Evolutionary conservation across 768 basidiomycete genomes (phyloP).

Genomic region (Collybia sordida): DNA sequence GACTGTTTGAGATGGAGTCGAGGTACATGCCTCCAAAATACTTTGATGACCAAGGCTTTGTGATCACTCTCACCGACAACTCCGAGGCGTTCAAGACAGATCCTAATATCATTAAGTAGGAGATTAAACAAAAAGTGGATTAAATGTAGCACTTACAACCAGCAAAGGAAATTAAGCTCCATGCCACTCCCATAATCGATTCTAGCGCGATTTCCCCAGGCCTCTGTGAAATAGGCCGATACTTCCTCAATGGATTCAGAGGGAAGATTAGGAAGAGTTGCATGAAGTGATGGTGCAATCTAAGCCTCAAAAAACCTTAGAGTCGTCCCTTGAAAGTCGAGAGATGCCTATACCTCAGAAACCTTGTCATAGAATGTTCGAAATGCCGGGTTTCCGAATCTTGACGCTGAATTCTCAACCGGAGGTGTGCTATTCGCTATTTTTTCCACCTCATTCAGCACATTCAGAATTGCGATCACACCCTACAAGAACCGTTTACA

Average conservation of each 20-base stretch:
- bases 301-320: constrained; percentile 22
- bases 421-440: constrained; percentile 75
- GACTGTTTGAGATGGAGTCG: background rate
- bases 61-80: constrained; percentile 66
- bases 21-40: constrained; percentile 80
- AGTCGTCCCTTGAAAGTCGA: background rate
- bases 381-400: constrained; percentile 98
- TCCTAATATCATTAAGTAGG: constrained; percentile 40
- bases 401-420: constrained; percentile 84
- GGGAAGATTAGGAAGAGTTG: constrained; percentile 55
- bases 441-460: constrained; percentile 67
- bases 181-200: constrained; percentile 99
- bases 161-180: constrained; percentile 97
- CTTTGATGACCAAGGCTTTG: constrained; percentile 70
- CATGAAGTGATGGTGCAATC: constrained; percentile 60
- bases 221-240: constrained; percentile 76
- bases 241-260: constrained; percentile 64
- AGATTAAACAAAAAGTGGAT: background rate
- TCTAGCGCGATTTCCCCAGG: constrained; percentile 89
- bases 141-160: constrained; percentile 67
- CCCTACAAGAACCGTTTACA: constrained; percentile 42
- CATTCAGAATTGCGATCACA: constrained; percentile 54
- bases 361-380: constrained; percentile 87
- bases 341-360: constrained; percentile 46
- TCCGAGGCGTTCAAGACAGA: constrained; percentile 76